Base-by-base conservation (phyloP, 495 filamentous ascomycete genomes). In the Neurospora sp. region DNA sequence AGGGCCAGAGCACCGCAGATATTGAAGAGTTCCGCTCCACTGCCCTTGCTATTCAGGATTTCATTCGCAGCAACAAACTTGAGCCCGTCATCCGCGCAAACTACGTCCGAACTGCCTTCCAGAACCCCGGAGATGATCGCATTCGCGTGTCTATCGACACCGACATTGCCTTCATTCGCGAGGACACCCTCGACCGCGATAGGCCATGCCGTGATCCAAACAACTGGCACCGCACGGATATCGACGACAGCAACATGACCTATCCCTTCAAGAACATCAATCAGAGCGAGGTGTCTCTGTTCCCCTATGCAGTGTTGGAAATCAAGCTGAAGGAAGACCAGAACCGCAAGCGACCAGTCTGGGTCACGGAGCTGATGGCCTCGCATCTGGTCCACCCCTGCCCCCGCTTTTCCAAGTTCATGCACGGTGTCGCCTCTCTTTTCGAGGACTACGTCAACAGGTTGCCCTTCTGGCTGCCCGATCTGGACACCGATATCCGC, bases 371-470 rank as follows among this genome's bases (percentile, higher is more conserved):
- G 74, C 84, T 99, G 71, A 97, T 96, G 89, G 86, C 88, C 66
- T 97, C 93, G 11, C 96, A 99, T 79, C 88, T 99, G 18, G 92
- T 99, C 70, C 94, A 96, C 81, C 90, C 92, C 70, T 91, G 91
- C 4, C 93, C 95, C 4, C 89, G 93, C 31, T 99, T 99, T 83
- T 97, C 93, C 49, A 99, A 99, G 79, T 98, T 98, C 78, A 92
- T 95, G 27, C 96, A 99, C 76, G 96, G 96, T 74, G 90, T 96
- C 2, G 94, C 95, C 14, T 89, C 90, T 44, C 85, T 98, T 9
- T 98, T 97, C 78, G 96, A 98, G 74, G 96, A 98, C 79, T 86
- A 97, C 79, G 95, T 99, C 81, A 98, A 98, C 83, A 93, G 87
- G 73, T 90, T 99, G 73, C 96, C 96, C 5, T 97, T 98, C 86